Conservation (phyloP, 441 rosid species). For the Oxalis stricta region DNA sequence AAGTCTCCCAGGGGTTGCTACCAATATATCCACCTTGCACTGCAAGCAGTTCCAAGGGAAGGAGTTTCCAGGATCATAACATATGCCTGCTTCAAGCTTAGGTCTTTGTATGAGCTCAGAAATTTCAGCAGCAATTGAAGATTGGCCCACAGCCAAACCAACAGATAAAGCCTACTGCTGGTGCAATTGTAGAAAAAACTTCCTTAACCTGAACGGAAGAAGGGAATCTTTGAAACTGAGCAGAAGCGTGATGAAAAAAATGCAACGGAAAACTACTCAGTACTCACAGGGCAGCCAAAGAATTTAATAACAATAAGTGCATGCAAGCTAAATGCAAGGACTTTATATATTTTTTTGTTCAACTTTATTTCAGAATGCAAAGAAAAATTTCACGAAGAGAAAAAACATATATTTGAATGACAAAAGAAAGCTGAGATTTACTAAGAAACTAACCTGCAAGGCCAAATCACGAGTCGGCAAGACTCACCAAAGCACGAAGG, state of each 20-base stretch:
- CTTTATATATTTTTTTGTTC: no score
- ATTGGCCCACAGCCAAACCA: slow-evolving; percentile 93
- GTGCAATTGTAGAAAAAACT: slow-evolving; percentile 82
- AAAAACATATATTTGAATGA: neutral
- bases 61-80: slow-evolving; percentile 60
- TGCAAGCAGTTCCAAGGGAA: slow-evolving; percentile 36
- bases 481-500: slow-evolving; percentile 78
- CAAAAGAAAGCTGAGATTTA: neutral
- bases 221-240: neutral
- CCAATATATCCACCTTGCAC: slow-evolving; percentile 80
- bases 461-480: slow-evolving; percentile 91
- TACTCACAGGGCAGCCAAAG: neutral
- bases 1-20: slow-evolving; percentile 96
- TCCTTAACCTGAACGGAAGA: slow-evolving; percentile 53
- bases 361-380: neutral
- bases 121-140: slow-evolving; percentile 83
- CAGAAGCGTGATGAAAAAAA: neutral
- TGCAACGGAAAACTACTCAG: neutral
- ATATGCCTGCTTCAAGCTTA: slow-evolving; percentile 68
- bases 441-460: slow-evolving; percentile 42
- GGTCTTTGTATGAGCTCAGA: slow-evolving; percentile 65
- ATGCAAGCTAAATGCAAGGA: no score
- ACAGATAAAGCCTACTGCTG: slow-evolving; percentile 84
- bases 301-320: no score
- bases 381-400: neutral